These are phyloP conservation scores for Pleurotus citrinopileatus DNA, from an alignment of 768 basidiomycete species.

Conservation along the genomic window DNA sequence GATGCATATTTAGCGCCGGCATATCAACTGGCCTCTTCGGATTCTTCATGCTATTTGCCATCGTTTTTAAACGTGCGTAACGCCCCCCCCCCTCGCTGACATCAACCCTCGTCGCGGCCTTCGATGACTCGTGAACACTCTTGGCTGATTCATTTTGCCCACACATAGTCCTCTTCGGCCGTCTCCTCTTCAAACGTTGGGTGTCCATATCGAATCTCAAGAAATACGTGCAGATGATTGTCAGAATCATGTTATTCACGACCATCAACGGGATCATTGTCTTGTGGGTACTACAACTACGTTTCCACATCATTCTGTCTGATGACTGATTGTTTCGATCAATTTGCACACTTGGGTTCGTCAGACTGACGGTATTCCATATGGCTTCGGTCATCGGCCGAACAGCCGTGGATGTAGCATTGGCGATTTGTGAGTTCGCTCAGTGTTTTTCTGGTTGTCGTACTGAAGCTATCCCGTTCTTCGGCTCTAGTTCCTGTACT, in stretches of 20 bases:
- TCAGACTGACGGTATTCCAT: neutral
- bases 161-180: neutral
- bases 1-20: neutral
- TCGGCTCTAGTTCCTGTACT: neutral
- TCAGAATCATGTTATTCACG: neutral
- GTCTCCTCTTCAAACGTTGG: conserved; percentile 3
- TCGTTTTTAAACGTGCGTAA: conserved; percentile 4
- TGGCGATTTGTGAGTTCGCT: neutral
- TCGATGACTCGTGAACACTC: too few relatives aligned
- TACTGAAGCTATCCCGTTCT: neutral
- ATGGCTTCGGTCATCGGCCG: neutral
- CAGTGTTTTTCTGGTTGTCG: too few relatives aligned
- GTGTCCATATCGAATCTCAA: neutral
- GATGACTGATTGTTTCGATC: neutral
- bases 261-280: conserved; percentile 5
- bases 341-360: neutral
- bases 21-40: conserved; percentile 3
- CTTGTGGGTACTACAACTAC: too few relatives aligned
- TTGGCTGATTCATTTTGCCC: neutral
- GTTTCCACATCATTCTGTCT: neutral
- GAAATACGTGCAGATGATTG: neutral
- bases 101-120: neutral
- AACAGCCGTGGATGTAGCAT: neutral
- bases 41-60: neutral
- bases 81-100: neutral